Base-by-base conservation (phyloP, 495 filamentous ascomycete genomes). In the Podospora bellae-mahoneyi region DNA sequence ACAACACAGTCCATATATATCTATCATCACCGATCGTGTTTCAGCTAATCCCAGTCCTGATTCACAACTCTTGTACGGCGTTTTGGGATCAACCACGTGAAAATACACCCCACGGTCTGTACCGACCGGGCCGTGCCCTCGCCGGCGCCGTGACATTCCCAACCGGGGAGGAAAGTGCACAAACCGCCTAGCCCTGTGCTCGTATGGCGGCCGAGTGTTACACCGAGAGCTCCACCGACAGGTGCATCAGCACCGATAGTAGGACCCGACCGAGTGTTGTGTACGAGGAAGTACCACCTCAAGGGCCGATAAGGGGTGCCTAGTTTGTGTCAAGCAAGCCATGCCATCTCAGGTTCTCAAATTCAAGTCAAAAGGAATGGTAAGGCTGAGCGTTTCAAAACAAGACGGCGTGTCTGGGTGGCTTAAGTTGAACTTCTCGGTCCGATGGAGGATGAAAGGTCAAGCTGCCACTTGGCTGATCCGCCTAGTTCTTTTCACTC, bases 181-280 rank as follows among this genome's bases (percentile, higher is more conserved):
- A 48, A 48, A 13, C 5, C 3, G 6, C 39, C 39, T 2, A 16
- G 39, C 2, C 39, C 39, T 48, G 7, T 48, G 39, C 39, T 48
- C 39, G 39, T 48, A 48, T 48, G 39, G 39, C 39, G 39, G 39
- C 39, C 39, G 39, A 48, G 39, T 19, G 55, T 58, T 58, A 26
- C 55, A 58, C 55, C 55, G 55, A 20, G 3, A 58, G 23, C n/a
- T 58, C n/a, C 55, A 58, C 55, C 55, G 55, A 58, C 55, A 26
- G n/a, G 55, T 58, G 55, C 23, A 58, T 10, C 39, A 48, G 39
- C 9, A 48, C 39, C 39, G 39, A 48, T 48, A 48, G 7, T 16
- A 10, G 39, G 39, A 48, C 7, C 39, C 39, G 39, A 10, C 39
- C 39, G 39, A 48, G 39, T 10, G 39, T 48, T 10, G 15, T 48